Evolutionary conservation across 1,284 basidiomycete species (phyloP), one percentile per base, ranked within the genome.

Genomic region (Ustilago esculenta): DNA sequence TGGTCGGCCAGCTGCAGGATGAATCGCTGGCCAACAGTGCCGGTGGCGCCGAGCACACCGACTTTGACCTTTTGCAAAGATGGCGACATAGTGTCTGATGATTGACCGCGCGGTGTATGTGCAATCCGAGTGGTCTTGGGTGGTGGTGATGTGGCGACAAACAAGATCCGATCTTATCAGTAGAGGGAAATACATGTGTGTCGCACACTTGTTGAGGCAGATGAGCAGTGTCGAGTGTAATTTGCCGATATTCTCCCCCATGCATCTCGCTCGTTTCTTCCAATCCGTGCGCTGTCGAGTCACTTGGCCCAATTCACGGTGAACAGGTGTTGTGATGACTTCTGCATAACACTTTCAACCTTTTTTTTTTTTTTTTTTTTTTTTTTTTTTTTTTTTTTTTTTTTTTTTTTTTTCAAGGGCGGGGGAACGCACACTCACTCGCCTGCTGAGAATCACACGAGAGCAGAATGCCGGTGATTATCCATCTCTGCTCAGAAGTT

Each of bases 41-140:
- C 96, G 0, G 96, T 99, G 5, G 96, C 96, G 43, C 95, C 95
- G 17, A 98, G 87, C 58, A 99, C 86, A 70, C 92, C 95, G 70
- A 98, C 94, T 72, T 91, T 90, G 84, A 93, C 83, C 76, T 86
- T 82, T 37, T 27, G 44, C 24, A 41, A 45, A 30, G 61, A 58
- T 37, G 61, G 50, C 4, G 55, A 65, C 25, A 33, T 25, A 25
- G n/a, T 10, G 10, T 18, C 29, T 44, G 7, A 12, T 17, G 35
- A 20, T 17, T 37, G 12, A 37, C 18, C 21, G 35, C 35, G 18
- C 18, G 14, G 4, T 18, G 17, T 6, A 17, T 14, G 6, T 37
- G 35, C 17, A 34, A 14, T 34, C 11, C 9, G 5, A 11, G n/a
- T 12, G 40, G 3, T 6, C 17, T 7, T 29, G 41, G 15, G 21